Evolutionary conservation across 306 rosid species (phyloP).

Genomic region (Inga oerstediana): DNA sequence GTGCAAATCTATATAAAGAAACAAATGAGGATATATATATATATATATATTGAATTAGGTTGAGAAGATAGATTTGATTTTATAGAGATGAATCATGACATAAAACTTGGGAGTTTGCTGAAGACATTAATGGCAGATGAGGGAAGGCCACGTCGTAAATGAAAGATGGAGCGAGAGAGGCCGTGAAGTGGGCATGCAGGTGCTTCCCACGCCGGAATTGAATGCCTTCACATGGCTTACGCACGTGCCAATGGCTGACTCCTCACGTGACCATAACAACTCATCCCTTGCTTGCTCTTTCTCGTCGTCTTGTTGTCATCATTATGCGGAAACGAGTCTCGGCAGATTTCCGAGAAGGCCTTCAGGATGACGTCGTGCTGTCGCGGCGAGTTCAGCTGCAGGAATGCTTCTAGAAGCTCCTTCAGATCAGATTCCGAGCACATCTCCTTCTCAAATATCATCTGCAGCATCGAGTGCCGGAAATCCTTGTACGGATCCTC

Average conservation of each 20-base stretch:
- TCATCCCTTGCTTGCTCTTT: not conserved
- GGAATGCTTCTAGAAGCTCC: constrained; percentile 60
- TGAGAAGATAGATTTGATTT: not conserved
- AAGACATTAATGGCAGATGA: not conserved
- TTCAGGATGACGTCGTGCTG: constrained; percentile 45
- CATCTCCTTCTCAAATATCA: constrained; percentile 68
- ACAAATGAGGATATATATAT: not conserved
- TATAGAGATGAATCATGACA: not conserved
- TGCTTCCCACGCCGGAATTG: constrained; percentile 15
- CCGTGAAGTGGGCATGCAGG: constrained; percentile 27
- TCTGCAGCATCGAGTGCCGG: constrained; percentile 64
- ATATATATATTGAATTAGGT: not conserved
- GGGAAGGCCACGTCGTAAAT: not conserved
- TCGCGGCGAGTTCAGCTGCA: constrained; percentile 47
- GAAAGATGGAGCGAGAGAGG: not conserved
- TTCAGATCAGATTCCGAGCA: constrained; percentile 48
- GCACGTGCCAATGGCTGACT: constrained; percentile 10
- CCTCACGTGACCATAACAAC: not conserved
- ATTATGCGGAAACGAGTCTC: constrained; percentile 33
- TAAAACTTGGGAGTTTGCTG: not conserved
- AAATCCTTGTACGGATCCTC: constrained; percentile 60
- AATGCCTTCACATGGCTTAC: constrained; percentile 17
- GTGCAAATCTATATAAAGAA: not conserved
- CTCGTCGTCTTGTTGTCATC: not conserved
- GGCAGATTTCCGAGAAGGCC: constrained; percentile 55